Evolutionary conservation across 345 rosid species (phyloP).

Genomic region (Jatropha curcas): DNA sequence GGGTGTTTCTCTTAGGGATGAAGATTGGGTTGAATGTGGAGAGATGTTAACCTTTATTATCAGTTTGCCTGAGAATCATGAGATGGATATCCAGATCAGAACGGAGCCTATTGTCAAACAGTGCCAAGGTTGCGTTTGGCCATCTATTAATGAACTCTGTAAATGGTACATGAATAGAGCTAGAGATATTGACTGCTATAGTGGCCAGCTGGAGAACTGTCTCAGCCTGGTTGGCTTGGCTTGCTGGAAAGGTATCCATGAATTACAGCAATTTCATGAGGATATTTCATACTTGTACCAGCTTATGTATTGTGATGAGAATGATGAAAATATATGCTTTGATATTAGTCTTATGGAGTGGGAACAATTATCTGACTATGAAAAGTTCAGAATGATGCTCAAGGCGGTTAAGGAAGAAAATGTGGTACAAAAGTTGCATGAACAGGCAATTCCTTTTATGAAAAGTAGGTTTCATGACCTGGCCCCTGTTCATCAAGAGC

Average conservation of each 20-base stretch:
- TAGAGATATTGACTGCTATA: conserved; percentile 74
- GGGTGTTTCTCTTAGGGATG: conserved; percentile 71
- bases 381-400: conserved; percentile 77
- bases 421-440: conserved; percentile 55
- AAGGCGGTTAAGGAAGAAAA: conserved; percentile 63
- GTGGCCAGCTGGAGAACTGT: conserved; percentile 92
- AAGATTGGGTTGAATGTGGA: conserved; percentile 98
- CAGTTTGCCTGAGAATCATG: conserved; percentile 51
- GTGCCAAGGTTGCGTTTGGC: conserved; percentile 64
- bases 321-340: conserved; percentile 46
- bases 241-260: conserved; percentile 65
- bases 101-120: conserved; percentile 75
- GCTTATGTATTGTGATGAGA: conserved; percentile 66
- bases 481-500: conserved; percentile 23
- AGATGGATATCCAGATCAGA: conserved; percentile 47
- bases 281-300: conserved; percentile 73
- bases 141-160: conserved; percentile 63
- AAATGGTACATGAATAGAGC: conserved; percentile 87
- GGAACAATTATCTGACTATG: conserved; percentile 83
- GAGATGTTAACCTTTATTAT: conserved; percentile 63
- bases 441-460: conserved; percentile 82
- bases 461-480: conserved; percentile 37
- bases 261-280: conserved; percentile 69
- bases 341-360: conserved; percentile 69
- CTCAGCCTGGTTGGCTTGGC: conserved; percentile 75